A percentile compares a stretch with the other conserved stretches of the same genome.
phyloP scores from a whole-genome alignment of 139 green algal genomes.

The Limnomonas spitsbergensis region DNA sequence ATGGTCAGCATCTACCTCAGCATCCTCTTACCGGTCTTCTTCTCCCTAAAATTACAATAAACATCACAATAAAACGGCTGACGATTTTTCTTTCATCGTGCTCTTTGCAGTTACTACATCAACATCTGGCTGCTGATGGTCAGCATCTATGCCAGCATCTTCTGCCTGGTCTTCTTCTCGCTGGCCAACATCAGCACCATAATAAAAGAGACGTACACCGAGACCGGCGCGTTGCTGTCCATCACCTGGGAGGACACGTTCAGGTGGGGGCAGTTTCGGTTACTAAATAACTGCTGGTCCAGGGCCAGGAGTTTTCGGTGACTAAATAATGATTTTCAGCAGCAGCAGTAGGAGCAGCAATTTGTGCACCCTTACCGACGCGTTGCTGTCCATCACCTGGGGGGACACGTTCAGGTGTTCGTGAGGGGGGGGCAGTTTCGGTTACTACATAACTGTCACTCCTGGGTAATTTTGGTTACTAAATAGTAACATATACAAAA shows the following conservation, averaged over 20 bases:
- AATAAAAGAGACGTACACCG: neutral
- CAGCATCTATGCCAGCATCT: slow-evolving; percentile 68
- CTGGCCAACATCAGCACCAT: slow-evolving; percentile 17
- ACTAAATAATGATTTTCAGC: too few relatives aligned
- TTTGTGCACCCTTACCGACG: neutral
- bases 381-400: slow-evolving; percentile 36
- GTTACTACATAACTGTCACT: too few relatives aligned
- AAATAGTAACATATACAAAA: too few relatives aligned
- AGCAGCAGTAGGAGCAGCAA: neutral
- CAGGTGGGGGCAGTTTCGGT: too few relatives aligned
- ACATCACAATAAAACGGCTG: too few relatives aligned
- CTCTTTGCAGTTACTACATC: slow-evolving; percentile 74
- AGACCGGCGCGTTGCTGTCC: slow-evolving; percentile 19
- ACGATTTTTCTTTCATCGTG: too few relatives aligned
- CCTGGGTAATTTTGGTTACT: too few relatives aligned
- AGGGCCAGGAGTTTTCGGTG: too few relatives aligned
- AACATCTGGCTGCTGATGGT: slow-evolving; percentile 72
- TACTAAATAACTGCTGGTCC: too few relatives aligned
- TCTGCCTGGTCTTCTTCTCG: slow-evolving; percentile 40
- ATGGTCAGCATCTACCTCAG: slow-evolving; percentile 70
- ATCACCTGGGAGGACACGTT: slow-evolving; percentile 36
- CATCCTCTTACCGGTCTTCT: too few relatives aligned
- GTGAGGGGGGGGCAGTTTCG: too few relatives aligned
- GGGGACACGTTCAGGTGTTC: slow-evolving; percentile 27
- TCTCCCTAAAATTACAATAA: too few relatives aligned